phyloP scores from a whole-genome alignment of 768 basidiomycete species.

The Suillus occidentalis region DNA sequence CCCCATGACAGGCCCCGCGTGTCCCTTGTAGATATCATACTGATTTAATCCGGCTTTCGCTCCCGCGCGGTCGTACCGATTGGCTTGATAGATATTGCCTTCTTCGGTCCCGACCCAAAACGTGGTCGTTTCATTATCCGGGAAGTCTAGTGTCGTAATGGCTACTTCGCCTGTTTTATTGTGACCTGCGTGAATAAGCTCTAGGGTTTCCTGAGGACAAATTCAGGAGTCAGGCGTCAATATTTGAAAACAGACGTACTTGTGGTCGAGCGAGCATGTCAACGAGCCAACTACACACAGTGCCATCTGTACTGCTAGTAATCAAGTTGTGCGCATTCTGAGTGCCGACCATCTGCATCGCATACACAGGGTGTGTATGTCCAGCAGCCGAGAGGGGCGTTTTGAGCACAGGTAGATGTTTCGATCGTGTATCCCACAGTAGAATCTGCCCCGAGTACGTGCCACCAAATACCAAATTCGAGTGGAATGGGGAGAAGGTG shows the following conservation, averaged over 20 bases:
- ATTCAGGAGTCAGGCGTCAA: slow-evolving; percentile 2
- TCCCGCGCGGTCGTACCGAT: slow-evolving; percentile 95
- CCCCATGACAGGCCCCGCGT: slow-evolving; percentile 91
- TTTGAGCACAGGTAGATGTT: slow-evolving; percentile 94
- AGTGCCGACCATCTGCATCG: slow-evolving; percentile 97
- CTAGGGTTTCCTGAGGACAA: slow-evolving; percentile 79
- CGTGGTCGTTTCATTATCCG: slow-evolving; percentile 93
- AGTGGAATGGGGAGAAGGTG: slow-evolving; percentile 96
- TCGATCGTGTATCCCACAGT: slow-evolving; percentile 97
- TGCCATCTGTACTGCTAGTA: slow-evolving; percentile 95
- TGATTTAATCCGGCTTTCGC: slow-evolving; percentile 95
- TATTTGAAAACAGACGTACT: slow-evolving; percentile 40
- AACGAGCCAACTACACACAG: slow-evolving; percentile 95
- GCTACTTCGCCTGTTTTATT: slow-evolving; percentile 97
- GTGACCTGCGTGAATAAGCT: slow-evolving; percentile 85
- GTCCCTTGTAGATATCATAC: slow-evolving; percentile 89
- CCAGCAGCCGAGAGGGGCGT: slow-evolving; percentile 95
- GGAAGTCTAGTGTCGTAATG: slow-evolving; percentile 91
- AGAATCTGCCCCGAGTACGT: slow-evolving; percentile 99
- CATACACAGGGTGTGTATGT: slow-evolving; percentile 98
- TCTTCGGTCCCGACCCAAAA: slow-evolving; percentile 99
- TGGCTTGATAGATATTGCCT: slow-evolving; percentile 94
- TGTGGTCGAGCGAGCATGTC: slow-evolving; percentile 99
- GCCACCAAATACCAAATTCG: slow-evolving; percentile 95
- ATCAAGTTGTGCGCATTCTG: slow-evolving; percentile 99